phyloP scores from a whole-genome alignment of 441 rosid genomes.

The Populus tomentosa region DNA sequence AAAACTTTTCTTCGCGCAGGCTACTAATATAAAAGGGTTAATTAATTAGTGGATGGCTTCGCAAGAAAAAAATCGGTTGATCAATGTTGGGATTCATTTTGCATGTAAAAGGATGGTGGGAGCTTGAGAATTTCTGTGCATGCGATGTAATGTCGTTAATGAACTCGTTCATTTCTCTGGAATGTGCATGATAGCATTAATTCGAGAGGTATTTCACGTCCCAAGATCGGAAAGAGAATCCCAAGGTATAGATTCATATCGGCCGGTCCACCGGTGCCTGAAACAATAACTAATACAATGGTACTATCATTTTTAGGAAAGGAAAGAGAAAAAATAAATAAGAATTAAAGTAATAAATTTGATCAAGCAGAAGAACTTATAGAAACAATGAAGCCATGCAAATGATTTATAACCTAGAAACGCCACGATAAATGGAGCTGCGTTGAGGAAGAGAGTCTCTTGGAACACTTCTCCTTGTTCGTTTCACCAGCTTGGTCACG shows the following conservation, averaged over 20 bases:
- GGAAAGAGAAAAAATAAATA: too few relatives aligned
- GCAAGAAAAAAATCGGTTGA: not conserved
- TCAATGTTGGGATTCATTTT: not conserved
- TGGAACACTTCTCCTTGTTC: constrained; percentile 68
- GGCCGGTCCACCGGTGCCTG: constrained; percentile 55
- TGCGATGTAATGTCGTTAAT: too few relatives aligned
- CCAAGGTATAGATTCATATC: constrained; percentile 30
- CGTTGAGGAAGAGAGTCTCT: constrained; percentile 83
- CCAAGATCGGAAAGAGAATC: too few relatives aligned
- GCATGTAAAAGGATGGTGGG: not conserved
- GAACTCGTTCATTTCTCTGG: too few relatives aligned
- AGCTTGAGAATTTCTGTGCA: too few relatives aligned
- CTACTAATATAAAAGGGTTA: not conserved
- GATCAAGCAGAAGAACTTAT: not conserved
- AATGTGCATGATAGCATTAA: too few relatives aligned
- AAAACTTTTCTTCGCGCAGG: not conserved
- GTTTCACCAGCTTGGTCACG: constrained; percentile 46
- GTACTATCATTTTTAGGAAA: not conserved
- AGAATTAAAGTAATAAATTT: too few relatives aligned
- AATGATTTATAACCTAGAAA: constrained; percentile 48
- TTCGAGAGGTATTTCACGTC: too few relatives aligned
- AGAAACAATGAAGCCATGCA: too few relatives aligned
- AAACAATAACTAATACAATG: not conserved
- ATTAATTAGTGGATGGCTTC: not conserved
- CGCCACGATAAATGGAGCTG: constrained; percentile 88